Evolutionary conservation across 129 eudicot species (phyloP).

Genomic region (Rutidosis leptorrhynchoides): DNA sequence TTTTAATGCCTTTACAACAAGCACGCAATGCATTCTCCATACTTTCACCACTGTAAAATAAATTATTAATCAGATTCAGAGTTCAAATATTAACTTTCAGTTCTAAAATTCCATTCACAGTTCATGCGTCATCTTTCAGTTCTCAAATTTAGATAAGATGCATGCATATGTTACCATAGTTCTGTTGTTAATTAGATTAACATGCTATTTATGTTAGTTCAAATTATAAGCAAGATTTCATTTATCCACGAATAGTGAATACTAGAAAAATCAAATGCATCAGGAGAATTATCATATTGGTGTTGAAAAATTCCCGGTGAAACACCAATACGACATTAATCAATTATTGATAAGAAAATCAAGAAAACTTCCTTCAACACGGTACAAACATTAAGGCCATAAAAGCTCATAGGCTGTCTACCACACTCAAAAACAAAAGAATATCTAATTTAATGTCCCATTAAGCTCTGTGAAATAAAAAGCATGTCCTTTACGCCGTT

Average conservation of each 20-base stretch:
- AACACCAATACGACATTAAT: background rate
- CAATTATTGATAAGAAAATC: background rate
- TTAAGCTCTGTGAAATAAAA: background rate
- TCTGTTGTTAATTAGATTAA: background rate
- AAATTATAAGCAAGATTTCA: background rate
- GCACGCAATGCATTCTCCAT: slow-evolving; percentile 98
- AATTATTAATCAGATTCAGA: too few species aligned
- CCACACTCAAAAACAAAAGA: background rate
- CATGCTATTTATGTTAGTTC: slow-evolving; percentile 1
- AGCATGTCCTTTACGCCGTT: background rate
- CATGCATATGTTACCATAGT: background rate
- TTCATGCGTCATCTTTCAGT: background rate
- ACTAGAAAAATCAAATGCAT: background rate
- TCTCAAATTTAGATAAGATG: background rate
- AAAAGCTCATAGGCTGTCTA: background rate
- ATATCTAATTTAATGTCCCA: background rate
- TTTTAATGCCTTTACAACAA: slow-evolving; percentile 95
- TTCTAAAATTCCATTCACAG: slow-evolving; percentile 1
- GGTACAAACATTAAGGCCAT: background rate
- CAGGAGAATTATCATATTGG: background rate
- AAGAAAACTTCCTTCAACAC: background rate
- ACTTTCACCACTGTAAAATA: slow-evolving; percentile 45
- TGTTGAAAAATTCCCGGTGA: background rate
- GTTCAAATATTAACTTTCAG: background rate
- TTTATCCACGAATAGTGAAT: background rate